Conservation (phyloP, 1,139 yeast species). For the Hansenula anomala region DNA sequence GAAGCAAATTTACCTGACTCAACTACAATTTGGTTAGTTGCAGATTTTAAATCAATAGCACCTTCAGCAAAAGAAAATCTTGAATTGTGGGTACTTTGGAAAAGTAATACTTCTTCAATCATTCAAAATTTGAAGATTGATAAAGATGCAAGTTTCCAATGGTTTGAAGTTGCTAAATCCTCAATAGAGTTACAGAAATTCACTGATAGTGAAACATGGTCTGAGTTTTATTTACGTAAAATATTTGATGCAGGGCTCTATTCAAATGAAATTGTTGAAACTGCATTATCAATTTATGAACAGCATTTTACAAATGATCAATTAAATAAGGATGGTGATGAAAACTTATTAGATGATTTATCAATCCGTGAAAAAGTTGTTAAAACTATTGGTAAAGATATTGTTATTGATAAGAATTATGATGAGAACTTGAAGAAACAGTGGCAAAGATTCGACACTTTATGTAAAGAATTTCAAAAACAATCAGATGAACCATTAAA, state of each 20-base stretch:
- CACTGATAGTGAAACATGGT: conserved; percentile 15
- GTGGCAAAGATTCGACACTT: conserved; percentile 58
- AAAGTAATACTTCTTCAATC: conserved; percentile 54
- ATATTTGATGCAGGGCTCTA: conserved; percentile 47
- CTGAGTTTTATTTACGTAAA: conserved; percentile 37
- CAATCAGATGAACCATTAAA: conserved; percentile 52
- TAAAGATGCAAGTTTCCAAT: conserved; percentile 17
- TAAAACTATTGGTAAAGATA: conserved; percentile 25
- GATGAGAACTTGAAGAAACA: conserved; percentile 30
- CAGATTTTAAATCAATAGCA: conserved; percentile 27
- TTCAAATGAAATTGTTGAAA: conserved; percentile 36
- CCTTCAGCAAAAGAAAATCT: conserved; percentile 18
- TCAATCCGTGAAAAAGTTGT: conserved; percentile 28
- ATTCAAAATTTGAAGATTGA: conserved; percentile 31
- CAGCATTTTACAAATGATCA: conserved; percentile 11
- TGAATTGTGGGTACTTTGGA: conserved; percentile 48
- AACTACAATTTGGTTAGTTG: conserved; percentile 46
- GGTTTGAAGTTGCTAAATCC: conserved; percentile 7
- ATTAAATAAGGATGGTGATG: conserved; percentile 1
- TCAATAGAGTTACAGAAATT: neutral
- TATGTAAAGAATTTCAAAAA: conserved; percentile 64
- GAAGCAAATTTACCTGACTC: conserved; percentile 24
- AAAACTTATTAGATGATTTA: conserved; percentile 10
- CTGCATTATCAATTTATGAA: conserved; percentile 37
- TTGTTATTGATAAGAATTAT: conserved; percentile 22